Base-by-base conservation (phyloP, 805 yeast genomes). In the Starmerella lactis-condensi region DNA sequence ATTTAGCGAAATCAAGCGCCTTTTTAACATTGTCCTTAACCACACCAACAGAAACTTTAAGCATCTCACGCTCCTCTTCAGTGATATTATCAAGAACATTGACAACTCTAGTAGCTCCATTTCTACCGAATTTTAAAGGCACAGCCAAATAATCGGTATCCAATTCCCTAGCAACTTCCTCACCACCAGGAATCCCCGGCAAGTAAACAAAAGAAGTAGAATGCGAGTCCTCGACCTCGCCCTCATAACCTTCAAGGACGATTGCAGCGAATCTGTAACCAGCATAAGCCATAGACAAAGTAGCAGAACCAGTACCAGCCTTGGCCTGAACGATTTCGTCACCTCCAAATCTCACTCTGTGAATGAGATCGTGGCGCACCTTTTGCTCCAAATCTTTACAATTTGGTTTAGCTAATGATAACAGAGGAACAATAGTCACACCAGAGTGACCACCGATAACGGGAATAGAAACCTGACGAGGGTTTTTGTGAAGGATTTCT, bases 391-490 rank as follows among this genome's bases (percentile, higher is more conserved):
- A 48, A 47, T 48, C 45, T 50, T 50, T 36, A 48, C 57, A 38
- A 33, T 39, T 32, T 31, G 61, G 60, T 28, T 51, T 43, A 17
- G 47, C 27, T 36, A 44, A 47, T 17, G 82, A 66, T 52, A 74
- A 68, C 43, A 82, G 63, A 33, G 95, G 95, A 25, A 82, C 89
- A 50, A 82, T 82, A 30, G 94, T 82, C 51, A 75, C 85, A 42
- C 94, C 94, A 20, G 93, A 78, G 63, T 82, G 95, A 32, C 95
- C 95, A 39, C 94, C 95, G 44, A 82, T 62, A 32, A 83, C 93
- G 14, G 81, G 72, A 33, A 79, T 61, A 44, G 52, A 51, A 43
- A 53, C 65, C 41, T 60, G 64, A 42, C 65, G 60, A 31, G 77
- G 63, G 40, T 53, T 50, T 13, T 40, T 35, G 24, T 62, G 60